Evolutionary conservation across 1,284 basidiomycete genomes (phyloP), one percentile per base, ranked within the genome.

Genomic region (Puccinia hordei): DNA sequence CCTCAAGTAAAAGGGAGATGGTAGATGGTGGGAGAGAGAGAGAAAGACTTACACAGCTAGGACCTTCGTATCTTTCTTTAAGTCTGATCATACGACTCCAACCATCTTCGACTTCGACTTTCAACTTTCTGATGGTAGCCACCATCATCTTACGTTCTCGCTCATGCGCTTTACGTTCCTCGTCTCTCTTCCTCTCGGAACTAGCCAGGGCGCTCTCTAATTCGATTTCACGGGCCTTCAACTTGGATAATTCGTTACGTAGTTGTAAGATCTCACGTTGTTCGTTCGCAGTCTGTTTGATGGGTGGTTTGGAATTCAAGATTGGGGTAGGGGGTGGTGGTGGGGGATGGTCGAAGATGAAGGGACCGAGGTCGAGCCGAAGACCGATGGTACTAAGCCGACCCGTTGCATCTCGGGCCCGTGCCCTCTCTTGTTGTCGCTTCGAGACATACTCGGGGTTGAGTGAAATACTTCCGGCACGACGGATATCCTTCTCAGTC

Each of bases 21-120:
- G 55, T n/a, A 9, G 3, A 24, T 27, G 17, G 57, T 24, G 57
- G 8, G 57, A 33, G 24, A 41, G 35, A 66, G 38, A n/a, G 38
- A 46, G 12, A 46, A 19, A 66, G 63, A 44, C 35, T 66, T 66
- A 66, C 63, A n/a, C n/a, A n/a, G 19, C 2, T 53, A 27, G 68
- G 41, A 44, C n/a, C n/a, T 74, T 74, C 73, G 41, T 74, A 74
- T 44, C 30, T 41, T n/a, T 74, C 38, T 61, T 33, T 59, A 24
- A 74, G 57, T 44, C 57, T 59, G 15, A 74, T 74, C 51, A 74
- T 38, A 17, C 53, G 15, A 49, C 27, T 46, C 73, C 73, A 74
- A 33, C 57, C 57, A 15, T 74, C 55, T 35, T 74, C 73, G 22
- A 74, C 55, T 38, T 74, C 73, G 30, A 17, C n/a, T 44, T 74